Evolutionary conservation across 129 eudicot species (phyloP), one percentile per base, ranked within the genome.

Genomic region (Flaveria brownii): DNA sequence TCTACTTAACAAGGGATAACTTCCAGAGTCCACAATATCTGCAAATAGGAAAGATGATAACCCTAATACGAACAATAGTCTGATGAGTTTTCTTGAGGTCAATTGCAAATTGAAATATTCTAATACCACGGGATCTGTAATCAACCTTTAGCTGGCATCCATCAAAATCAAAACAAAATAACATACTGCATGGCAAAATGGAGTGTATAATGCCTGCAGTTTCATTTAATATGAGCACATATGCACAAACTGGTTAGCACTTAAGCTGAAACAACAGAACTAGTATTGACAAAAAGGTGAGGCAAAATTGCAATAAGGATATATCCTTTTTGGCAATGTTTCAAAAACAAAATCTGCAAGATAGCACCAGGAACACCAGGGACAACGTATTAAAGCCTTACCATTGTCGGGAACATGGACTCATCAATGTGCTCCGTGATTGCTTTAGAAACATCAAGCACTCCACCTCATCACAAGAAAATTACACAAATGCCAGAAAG

Each of bases 371-470:
- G 70, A 80, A 39, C 36, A 70, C 52, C 73, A 80, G 26, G 42
- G 63, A 65, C 30, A 70, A 17, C 26, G 46, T 60, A 50, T 42
- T 41, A 55, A 74, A 8, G 30, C 51, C 88, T 88, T 84, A 94
- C 97, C 97, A 72, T 86, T 71, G 83, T 33, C 6, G 98, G 98
- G 70, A 72, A 79, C 42, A 68, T 78, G 57, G 84, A 68, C 78
- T 89, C 97, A 56, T 79, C 82, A 47, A 61, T 49, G 63, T 76
- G 86, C 82, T 78, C 83, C 82, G 54, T 73, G 59, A 77, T 79
- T 11, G 96, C 97, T 82, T 81, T 67, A n/a, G 93, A 82, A 74
- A 91, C 68, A 86, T 94, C 97, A 66, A 94, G 82, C 70, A 85
- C 88, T 47, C 96, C 96, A 81, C 96, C 98, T 94, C 62, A 61